Conservation (phyloP, 345 rosid species). For the Orychophragmus violaceus region DNA sequence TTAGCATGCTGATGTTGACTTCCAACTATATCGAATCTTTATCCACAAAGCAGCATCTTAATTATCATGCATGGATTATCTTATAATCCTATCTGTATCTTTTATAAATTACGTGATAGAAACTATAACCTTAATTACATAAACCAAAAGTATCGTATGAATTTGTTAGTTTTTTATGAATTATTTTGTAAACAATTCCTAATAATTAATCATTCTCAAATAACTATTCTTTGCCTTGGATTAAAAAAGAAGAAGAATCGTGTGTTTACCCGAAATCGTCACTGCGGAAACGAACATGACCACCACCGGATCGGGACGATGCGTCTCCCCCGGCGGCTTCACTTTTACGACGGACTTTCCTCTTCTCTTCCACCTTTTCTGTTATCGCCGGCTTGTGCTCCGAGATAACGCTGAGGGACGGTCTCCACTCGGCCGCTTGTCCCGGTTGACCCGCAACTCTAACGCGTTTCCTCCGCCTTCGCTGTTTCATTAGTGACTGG, state of each 20-base stretch:
- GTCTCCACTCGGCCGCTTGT: slow-evolving; percentile 48
- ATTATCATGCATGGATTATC: neutral
- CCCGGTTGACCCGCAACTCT: slow-evolving; percentile 25
- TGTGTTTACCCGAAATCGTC: slow-evolving; percentile 37
- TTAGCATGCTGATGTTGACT: slow-evolving; percentile 8
- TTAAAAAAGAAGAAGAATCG: neutral
- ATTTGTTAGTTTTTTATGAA: neutral
- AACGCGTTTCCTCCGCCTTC: slow-evolving; percentile 30
- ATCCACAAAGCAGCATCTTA: slow-evolving; percentile 7
- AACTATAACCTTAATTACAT: too few species aligned
- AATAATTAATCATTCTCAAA: neutral
- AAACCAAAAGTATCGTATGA: neutral
- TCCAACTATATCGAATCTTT: slow-evolving; percentile 23
- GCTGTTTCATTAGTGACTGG: slow-evolving; percentile 18
- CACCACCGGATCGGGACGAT: slow-evolving; percentile 20
- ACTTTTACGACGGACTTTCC: slow-evolving; percentile 31
- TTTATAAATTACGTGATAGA: too few species aligned
- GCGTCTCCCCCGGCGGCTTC: neutral
- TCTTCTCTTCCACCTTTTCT: slow-evolving; percentile 15
- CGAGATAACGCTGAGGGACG: slow-evolving; percentile 50
- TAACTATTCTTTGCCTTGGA: too few species aligned
- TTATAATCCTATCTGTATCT: neutral
- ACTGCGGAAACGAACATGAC: slow-evolving; percentile 29
- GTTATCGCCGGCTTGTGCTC: slow-evolving; percentile 41
- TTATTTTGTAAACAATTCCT: neutral